phyloP scores from a whole-genome alignment of 257 asterid species.

The Echium plantagineum region DNA sequence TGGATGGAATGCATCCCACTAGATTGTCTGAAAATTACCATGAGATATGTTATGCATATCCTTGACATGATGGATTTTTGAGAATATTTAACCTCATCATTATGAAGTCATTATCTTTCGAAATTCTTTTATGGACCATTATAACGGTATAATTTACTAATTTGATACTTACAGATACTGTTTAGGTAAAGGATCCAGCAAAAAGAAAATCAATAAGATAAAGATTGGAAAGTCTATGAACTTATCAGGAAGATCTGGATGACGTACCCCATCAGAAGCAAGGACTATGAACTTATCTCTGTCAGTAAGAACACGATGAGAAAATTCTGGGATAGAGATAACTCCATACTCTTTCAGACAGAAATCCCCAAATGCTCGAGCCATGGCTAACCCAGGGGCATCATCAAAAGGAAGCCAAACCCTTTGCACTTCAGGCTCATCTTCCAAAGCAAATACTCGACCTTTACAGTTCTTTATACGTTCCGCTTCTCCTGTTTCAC shows the following conservation, averaged over 20 bases:
- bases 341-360: conserved; percentile 65
- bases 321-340: conserved; percentile 86
- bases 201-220: neutral
- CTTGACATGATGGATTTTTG: too few relatives aligned
- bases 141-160: neutral
- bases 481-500: conserved; percentile 56
- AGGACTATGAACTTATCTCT: conserved; percentile 78
- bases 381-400: conserved; percentile 85
- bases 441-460: conserved; percentile 56
- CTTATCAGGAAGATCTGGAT: neutral
- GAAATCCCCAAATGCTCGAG: conserved; percentile 78
- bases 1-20: too few relatives aligned
- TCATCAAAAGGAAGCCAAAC: conserved; percentile 75
- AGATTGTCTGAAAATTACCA: too few relatives aligned
- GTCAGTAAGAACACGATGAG: conserved; percentile 67
- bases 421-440: conserved; percentile 56
- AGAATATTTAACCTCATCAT: too few relatives aligned
- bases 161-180: neutral
- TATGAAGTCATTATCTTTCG: too few relatives aligned
- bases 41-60: too few relatives aligned
- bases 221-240: neutral
- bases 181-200: neutral
- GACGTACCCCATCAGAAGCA: conserved; percentile 98
- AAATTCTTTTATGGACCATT: neutral
- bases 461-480: conserved; percentile 65